Evolutionary conservation across 129 eudicot genomes (phyloP).

Genomic region (Logfia minima): DNA sequence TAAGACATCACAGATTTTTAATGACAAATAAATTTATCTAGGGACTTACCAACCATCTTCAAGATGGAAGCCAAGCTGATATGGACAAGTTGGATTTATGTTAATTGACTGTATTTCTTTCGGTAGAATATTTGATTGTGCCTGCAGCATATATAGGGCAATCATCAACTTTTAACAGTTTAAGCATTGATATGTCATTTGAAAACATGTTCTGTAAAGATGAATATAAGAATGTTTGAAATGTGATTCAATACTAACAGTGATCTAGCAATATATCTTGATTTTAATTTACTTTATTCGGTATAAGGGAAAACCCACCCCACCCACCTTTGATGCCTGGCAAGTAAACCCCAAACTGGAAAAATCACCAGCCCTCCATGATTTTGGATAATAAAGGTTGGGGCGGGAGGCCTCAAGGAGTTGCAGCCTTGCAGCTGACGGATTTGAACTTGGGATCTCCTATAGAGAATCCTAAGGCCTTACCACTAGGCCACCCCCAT

Average conservation of each 20-base stretch:
- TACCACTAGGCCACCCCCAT: not conserved
- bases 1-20: slow-evolving; percentile 8
- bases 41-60: slow-evolving; percentile 94
- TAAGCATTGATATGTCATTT: not conserved
- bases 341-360: no score
- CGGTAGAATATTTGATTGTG: slow-evolving; percentile 71
- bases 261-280: not conserved
- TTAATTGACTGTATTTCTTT: slow-evolving; percentile 76
- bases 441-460: no score
- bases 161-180: not conserved
- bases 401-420: no score
- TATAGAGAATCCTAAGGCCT: no score
- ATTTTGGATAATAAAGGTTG: no score
- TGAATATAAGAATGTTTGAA: not conserved
- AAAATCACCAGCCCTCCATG: no score
- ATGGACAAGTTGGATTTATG: slow-evolving; percentile 65
- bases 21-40: slow-evolving; percentile 7
- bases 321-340: not conserved
- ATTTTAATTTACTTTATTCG: not conserved
- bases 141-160: slow-evolving; percentile 47
- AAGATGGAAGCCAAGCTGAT: slow-evolving; percentile 88
- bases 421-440: no score
- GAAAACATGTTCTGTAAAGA: not conserved
- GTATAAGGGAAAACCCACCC: not conserved
- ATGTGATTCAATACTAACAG: not conserved